These are phyloP conservation scores for Neurospora sp. DNA, from an alignment of 495 filamentous ascomycete genomes.

Conservation along the genomic window DNA sequence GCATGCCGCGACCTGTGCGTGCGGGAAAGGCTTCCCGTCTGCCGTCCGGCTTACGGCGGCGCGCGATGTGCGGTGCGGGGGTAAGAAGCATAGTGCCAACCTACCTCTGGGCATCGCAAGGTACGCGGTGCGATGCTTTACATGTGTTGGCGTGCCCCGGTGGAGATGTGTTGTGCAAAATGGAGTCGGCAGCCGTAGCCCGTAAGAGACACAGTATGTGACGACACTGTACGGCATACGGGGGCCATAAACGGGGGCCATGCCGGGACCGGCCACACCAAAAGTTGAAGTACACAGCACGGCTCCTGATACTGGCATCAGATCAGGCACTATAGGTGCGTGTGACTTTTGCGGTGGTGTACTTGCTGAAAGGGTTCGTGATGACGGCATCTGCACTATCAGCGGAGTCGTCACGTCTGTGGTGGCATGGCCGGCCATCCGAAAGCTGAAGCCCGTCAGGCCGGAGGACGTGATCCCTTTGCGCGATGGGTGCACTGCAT, in stretches of 20 bases:
- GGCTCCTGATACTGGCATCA: not conserved
- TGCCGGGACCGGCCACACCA: not conserved
- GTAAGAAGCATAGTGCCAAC: not conserved
- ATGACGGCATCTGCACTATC: not conserved
- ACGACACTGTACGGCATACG: not conserved
- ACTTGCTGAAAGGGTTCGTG: not conserved
- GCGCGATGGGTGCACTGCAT: not conserved
- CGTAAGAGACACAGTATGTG: not conserved
- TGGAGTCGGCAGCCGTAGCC: not conserved
- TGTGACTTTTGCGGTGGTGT: not conserved
- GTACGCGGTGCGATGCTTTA: not conserved
- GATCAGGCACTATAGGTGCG: not conserved
- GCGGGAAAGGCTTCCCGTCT: not conserved
- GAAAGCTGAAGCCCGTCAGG: not conserved
- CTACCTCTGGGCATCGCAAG: not conserved
- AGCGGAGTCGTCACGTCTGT: not conserved
- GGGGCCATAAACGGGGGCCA: not conserved
- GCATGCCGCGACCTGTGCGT: not conserved
- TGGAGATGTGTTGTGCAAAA: not conserved
- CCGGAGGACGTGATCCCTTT: not conserved
- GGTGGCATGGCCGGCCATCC: not conserved
- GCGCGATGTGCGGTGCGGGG: not conserved
- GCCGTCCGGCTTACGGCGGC: not conserved
- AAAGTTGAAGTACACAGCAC: not conserved
- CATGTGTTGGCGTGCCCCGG: not conserved